Base-by-base conservation (phyloP, 176 grass and related monocot genomes). In the Oryza coarctata region DNA sequence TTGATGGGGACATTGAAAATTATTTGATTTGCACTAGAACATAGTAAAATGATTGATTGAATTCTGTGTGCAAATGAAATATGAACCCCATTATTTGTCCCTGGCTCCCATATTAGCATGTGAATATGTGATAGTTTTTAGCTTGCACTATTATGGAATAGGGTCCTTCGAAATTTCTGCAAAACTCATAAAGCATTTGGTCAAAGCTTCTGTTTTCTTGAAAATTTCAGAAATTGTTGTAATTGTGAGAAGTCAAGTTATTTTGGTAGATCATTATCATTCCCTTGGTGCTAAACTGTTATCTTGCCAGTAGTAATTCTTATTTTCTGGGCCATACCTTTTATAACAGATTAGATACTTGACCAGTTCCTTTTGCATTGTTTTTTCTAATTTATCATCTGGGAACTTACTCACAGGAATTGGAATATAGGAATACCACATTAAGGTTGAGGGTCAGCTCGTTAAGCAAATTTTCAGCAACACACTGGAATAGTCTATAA, bases 361-460 rank as follows among this genome's bases (percentile, higher is more conserved):
- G 41, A 80, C 45, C 47, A 43, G 23, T 39, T 67, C 68, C 73
- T 79, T 78, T 70, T 83, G 52, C 8, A 75, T 84, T 75, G 17
- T 76, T 84, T 68, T 80, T 84, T 76, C 33, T 77, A 71, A 38
- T 71, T 70, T 20, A 27, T 78, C 28, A 47, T 63, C 52, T 55
- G 49, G 82, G 52, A 78, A 60, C 61, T 66, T 45, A 38, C 71
- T 87, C 18, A 25, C 69, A 73, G 80, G 33, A 83, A 73, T 89
- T 39, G 52, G 40, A 76, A 20, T 25, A 76, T 55, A 26, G 31
- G 65, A 31, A 32, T 74, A 82, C 73, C 64, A 71, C 23, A 71
- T 78, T 64, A 79, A 60, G 44, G 78, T 84, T 68, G 77, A 80
- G 80, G 86, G n/a, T 78, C 74, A 76, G 31, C 52, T 76, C 12